Conservation (phyloP, 2,329 filamentous ascomycete species). For the Fusarium neocosmosporiellum region DNA sequence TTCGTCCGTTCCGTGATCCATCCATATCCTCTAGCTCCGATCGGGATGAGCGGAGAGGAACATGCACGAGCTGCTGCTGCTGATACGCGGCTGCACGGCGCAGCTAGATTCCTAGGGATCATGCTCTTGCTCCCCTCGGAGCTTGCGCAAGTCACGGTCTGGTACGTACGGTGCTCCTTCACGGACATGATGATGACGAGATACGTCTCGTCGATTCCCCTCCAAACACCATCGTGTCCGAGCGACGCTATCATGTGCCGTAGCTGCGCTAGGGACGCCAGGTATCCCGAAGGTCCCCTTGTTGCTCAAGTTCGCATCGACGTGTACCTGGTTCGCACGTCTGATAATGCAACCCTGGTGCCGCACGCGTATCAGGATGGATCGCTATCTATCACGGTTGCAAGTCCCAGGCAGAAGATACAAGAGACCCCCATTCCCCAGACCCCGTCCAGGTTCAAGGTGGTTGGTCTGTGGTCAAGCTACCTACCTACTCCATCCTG, state of each 20-base stretch:
- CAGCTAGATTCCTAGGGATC: constrained; percentile 10
- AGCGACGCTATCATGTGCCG: constrained; percentile 23
- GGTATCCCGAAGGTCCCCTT: constrained; percentile 21
- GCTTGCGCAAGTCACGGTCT: constrained; percentile 1
- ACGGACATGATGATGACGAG: constrained; percentile 25
- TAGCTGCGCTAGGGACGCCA: constrained; percentile 29
- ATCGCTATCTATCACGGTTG: constrained; percentile 2
- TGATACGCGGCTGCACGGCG: constrained; percentile 15
- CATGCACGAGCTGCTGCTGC: constrained; percentile 23
- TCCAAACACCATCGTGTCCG: constrained; percentile 2
- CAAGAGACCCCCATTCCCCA: constrained; percentile 32
- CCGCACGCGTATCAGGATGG: constrained; percentile 29
- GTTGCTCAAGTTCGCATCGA: constrained; percentile 28
- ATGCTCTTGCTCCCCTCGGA: constrained; percentile 1
- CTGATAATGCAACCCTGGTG: constrained; percentile 37
- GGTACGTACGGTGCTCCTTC: constrained; percentile 10
- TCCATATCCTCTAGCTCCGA: constrained; percentile 33
- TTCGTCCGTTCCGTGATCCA: constrained; percentile 34
- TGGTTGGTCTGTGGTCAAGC: constrained; percentile 22
- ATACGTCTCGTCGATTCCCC: constrained; percentile 19
- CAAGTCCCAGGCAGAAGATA: constrained; percentile 21
- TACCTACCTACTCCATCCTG: background rate
- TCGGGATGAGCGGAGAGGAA: constrained; percentile 34
- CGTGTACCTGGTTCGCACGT: constrained; percentile 30
- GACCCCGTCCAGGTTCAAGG: constrained; percentile 6